phyloP scores from a whole-genome alignment of 306 rosid species.

The Trifolium pratense region DNA sequence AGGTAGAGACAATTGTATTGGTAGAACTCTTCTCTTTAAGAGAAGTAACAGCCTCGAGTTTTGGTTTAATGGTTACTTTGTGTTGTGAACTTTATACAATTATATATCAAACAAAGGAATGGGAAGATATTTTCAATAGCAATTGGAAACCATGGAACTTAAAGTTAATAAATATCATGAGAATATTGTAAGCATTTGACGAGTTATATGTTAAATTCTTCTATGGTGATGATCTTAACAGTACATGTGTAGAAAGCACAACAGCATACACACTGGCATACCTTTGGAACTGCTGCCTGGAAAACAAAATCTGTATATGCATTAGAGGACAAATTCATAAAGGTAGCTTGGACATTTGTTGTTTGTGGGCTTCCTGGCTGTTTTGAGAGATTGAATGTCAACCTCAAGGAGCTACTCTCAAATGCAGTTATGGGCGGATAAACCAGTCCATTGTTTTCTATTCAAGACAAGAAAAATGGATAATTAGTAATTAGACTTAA shows the following conservation, averaged over 20 bases:
- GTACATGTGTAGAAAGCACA: slow-evolving; percentile 30
- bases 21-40: slow-evolving; percentile 13
- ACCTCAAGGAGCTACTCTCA: slow-evolving; percentile 86
- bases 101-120: slow-evolving; percentile 10
- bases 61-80: slow-evolving; percentile 2
- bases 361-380: slow-evolving; percentile 81
- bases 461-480: slow-evolving; percentile 36
- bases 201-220: slow-evolving; percentile 26
- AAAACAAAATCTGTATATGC: slow-evolving; percentile 79
- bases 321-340: slow-evolving; percentile 70
- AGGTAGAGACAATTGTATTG: slow-evolving; percentile 32
- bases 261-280: slow-evolving; percentile 40
- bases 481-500: slow-evolving; percentile 36
- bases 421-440: slow-evolving; percentile 83
- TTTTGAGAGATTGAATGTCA: slow-evolving; percentile 82
- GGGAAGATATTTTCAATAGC: slow-evolving; percentile 22
- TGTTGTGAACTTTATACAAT: slow-evolving; percentile 15
- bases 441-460: slow-evolving; percentile 73
- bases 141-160: slow-evolving; percentile 27
- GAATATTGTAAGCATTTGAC: slow-evolving; percentile 23
- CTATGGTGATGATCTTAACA: slow-evolving; percentile 27
- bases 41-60: slow-evolving; percentile 5
- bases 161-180: slow-evolving; percentile 11
- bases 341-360: slow-evolving; percentile 71
- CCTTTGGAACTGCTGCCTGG: slow-evolving; percentile 99